Evolutionary conservation across 768 basidiomycete species (phyloP).

Genomic region (Suillus lakei): DNA sequence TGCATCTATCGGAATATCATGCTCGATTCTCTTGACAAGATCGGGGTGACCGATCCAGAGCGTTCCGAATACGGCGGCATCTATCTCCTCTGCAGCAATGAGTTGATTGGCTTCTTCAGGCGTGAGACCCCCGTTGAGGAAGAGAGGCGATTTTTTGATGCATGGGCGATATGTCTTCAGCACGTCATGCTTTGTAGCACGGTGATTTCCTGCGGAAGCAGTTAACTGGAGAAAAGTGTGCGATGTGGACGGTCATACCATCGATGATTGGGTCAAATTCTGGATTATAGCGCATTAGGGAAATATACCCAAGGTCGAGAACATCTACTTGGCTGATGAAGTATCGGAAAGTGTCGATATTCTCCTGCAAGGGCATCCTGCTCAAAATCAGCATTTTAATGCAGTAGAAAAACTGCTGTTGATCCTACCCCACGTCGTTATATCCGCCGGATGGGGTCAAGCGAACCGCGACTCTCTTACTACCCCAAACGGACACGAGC

Average conservation of each 20-base stretch:
- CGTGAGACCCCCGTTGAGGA: slow-evolving; percentile 42
- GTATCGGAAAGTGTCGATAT: slow-evolving; percentile 46
- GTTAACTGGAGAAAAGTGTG: background rate
- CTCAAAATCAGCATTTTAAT: background rate
- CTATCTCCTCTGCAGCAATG: slow-evolving; percentile 22
- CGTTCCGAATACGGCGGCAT: slow-evolving; percentile 13
- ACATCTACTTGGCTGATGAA: slow-evolving; percentile 46
- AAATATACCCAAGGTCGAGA: slow-evolving; percentile 35
- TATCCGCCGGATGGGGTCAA: slow-evolving; percentile 48
- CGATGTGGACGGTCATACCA: slow-evolving; percentile 16
- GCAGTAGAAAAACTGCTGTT: background rate
- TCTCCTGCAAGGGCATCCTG: slow-evolving; percentile 50
- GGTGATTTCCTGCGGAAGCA: slow-evolving; percentile 28
- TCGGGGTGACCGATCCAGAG: slow-evolving; percentile 47
- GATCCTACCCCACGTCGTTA: slow-evolving; percentile 48
- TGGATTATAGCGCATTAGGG: slow-evolving; percentile 24
- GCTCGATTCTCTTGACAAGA: slow-evolving; percentile 36
- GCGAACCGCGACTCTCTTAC: slow-evolving; percentile 48
- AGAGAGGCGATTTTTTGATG: slow-evolving; percentile 42
- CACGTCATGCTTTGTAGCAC: slow-evolving; percentile 45
- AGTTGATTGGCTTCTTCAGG: background rate
- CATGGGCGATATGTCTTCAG: slow-evolving; percentile 40
- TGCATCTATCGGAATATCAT: slow-evolving; percentile 18
- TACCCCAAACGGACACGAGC: slow-evolving; percentile 44
- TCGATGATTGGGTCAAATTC: slow-evolving; percentile 26